Evolutionary conservation across 345 rosid genomes (phyloP).

Genomic region (Adansonia digitata): DNA sequence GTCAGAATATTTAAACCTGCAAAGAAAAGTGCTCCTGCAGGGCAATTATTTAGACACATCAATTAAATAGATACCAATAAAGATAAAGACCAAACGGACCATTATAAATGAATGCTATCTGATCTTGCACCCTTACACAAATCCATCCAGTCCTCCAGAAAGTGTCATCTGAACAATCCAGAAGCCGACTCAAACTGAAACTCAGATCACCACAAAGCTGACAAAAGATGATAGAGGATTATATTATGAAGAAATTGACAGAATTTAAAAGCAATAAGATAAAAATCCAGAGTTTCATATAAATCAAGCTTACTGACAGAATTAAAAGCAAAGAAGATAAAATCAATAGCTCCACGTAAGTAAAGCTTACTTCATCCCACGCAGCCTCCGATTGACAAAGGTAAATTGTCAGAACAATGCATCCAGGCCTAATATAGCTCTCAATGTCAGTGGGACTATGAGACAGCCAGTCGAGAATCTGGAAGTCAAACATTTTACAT

Average conservation of each 20-base stretch:
- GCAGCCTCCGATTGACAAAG: slow-evolving; percentile 79
- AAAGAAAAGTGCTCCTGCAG: not conserved
- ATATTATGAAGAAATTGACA: slow-evolving; percentile 10
- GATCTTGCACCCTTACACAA: slow-evolving; percentile 66
- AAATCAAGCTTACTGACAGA: slow-evolving; percentile 41
- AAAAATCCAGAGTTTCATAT: slow-evolving; percentile 5
- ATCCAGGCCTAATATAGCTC: slow-evolving; percentile 99
- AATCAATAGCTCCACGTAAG: slow-evolving; percentile 8
- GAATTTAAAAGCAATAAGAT: not conserved
- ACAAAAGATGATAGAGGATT: slow-evolving; percentile 14
- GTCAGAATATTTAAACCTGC: slow-evolving; percentile 17
- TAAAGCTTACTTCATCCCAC: slow-evolving; percentile 83
- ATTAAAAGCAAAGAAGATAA: not conserved
- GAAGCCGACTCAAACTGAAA: slow-evolving; percentile 75
- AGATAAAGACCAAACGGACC: slow-evolving; percentile 42
- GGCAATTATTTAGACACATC: not conserved
- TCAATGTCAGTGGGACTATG: slow-evolving; percentile 97
- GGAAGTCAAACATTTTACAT: slow-evolving; percentile 30
- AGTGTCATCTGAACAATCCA: slow-evolving; percentile 61
- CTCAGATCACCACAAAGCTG: slow-evolving; percentile 73
- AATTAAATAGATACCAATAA: not conserved
- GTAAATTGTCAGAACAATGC: slow-evolving; percentile 77
- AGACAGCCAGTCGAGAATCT: slow-evolving; percentile 92
- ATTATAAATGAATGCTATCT: slow-evolving; percentile 68
- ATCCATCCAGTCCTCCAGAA: slow-evolving; percentile 96